Percentiles rank a stretch among this genome's conserved stretches.
Evolutionary conservation across 345 rosid genomes (phyloP).

Genomic region (Corymbia maculata): DNA sequence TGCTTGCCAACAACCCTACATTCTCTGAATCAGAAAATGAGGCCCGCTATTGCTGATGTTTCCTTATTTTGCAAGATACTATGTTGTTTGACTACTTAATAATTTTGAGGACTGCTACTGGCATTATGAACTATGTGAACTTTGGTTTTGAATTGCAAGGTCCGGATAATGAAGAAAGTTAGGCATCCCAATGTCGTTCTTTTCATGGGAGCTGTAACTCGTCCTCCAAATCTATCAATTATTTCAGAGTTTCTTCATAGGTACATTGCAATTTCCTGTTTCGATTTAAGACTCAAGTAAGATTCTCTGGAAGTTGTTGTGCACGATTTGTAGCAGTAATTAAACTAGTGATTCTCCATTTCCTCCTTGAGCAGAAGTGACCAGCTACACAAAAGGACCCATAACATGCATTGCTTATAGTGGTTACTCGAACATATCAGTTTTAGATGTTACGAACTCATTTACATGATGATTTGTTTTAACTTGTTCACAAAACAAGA

Average conservation of each 20-base stretch:
- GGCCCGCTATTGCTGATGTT: background rate
- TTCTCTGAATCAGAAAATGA: background rate
- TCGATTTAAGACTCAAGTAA: background rate
- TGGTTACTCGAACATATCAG: background rate
- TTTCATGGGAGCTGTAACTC: slow-evolving; percentile 97
- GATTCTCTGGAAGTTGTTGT: background rate
- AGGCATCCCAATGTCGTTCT: slow-evolving; percentile 98
- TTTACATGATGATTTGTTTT: background rate
- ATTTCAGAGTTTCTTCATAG: slow-evolving; percentile 91
- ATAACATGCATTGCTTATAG: background rate
- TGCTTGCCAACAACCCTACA: background rate
- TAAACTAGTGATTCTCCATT: background rate
- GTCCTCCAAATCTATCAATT: slow-evolving; percentile 89
- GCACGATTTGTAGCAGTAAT: background rate
- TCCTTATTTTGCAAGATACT: background rate
- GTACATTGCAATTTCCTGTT: slow-evolving; percentile 13
- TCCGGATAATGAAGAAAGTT: slow-evolving; percentile 69
- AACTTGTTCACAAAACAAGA: background rate
- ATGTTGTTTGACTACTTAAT: background rate
- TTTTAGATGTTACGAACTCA: background rate
- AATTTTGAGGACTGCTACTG: background rate
- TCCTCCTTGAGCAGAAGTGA: background rate
- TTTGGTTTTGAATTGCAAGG: slow-evolving; percentile 18
- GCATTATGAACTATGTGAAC: background rate
- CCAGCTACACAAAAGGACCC: background rate